phyloP scores from a whole-genome alignment of 2,329 filamentous ascomycete genomes.

The Colletotrichum theobromicola region DNA sequence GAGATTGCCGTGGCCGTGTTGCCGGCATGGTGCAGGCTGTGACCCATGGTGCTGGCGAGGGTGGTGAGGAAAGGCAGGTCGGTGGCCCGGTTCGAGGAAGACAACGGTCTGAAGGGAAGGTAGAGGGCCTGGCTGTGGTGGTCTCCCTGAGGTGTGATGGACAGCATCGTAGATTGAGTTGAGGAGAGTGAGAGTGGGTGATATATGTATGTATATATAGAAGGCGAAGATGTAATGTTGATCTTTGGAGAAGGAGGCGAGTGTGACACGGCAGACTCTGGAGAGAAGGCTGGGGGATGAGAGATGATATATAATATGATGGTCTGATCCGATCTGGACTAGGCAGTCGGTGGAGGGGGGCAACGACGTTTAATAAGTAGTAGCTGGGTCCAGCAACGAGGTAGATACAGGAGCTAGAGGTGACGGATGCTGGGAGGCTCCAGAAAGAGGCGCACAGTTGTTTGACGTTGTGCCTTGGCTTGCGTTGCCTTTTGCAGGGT shows the following conservation, averaged over 20 bases:
- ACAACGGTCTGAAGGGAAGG: constrained; percentile 15
- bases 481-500: constrained; percentile 10
- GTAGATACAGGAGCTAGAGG: background rate
- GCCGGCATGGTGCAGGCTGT: constrained; percentile 14
- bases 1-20: constrained; percentile 24
- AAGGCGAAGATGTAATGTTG: constrained; percentile 4
- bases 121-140: constrained; percentile 20
- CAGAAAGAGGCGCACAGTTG: constrained; percentile 20
- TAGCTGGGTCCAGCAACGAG: background rate
- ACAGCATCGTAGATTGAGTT: constrained; percentile 20
- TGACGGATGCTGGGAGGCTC: constrained; percentile 5
- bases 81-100: background rate
- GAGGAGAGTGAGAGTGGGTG: background rate
- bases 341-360: constrained; percentile 1
- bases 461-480: constrained; percentile 23
- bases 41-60: constrained; percentile 18
- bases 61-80: constrained; percentile 19
- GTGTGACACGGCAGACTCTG: background rate
- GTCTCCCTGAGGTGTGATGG: constrained; percentile 22
- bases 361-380: constrained; percentile 11
- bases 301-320: constrained; percentile 20
- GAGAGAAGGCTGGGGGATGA: constrained; percentile 6
- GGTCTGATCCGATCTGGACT: constrained; percentile 3
- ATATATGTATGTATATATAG: constrained; percentile 4
- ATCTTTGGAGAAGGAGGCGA: constrained; percentile 8